Conservation (phyloP, 768 basidiomycete genomes). For the Myochromella boudieri region DNA sequence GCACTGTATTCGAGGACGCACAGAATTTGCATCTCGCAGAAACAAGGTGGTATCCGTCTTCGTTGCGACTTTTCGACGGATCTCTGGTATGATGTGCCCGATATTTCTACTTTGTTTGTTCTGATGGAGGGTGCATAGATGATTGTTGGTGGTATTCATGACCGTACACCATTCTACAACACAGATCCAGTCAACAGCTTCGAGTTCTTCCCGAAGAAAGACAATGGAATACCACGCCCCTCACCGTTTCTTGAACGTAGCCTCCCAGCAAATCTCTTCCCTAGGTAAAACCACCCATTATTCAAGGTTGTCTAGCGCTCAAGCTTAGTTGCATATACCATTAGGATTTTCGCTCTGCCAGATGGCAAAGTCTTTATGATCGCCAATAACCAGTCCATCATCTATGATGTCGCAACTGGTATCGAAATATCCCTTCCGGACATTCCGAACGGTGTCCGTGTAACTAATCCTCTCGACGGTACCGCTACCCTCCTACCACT, state of each 20-base stretch:
- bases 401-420: conserved; percentile 38
- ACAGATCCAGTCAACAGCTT: conserved; percentile 58
- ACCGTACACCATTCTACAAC: conserved; percentile 32
- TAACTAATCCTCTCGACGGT: conserved; percentile 40
- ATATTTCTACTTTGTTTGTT: background rate
- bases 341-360: conserved; percentile 28
- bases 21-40: conserved; percentile 31
- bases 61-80: conserved; percentile 32
- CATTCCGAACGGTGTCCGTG: conserved; percentile 44
- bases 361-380: conserved; percentile 41
- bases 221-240: conserved; percentile 23
- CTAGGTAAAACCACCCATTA: conserved; percentile 21
- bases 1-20: conserved; percentile 36
- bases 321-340: background rate
- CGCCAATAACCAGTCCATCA: conserved; percentile 41
- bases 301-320: background rate
- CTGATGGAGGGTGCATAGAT: conserved; percentile 16
- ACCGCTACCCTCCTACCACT: conserved; percentile 37
- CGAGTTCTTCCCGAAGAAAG: conserved; percentile 41
- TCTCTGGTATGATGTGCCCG: conserved; percentile 23
- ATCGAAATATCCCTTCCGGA: conserved; percentile 38
- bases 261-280: conserved; percentile 21
- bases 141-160: conserved; percentile 20
- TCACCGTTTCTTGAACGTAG: conserved; percentile 9
- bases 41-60: conserved; percentile 41